phyloP scores from a whole-genome alignment of 2,329 filamentous ascomycete genomes.

The Cercospora berteroae region DNA sequence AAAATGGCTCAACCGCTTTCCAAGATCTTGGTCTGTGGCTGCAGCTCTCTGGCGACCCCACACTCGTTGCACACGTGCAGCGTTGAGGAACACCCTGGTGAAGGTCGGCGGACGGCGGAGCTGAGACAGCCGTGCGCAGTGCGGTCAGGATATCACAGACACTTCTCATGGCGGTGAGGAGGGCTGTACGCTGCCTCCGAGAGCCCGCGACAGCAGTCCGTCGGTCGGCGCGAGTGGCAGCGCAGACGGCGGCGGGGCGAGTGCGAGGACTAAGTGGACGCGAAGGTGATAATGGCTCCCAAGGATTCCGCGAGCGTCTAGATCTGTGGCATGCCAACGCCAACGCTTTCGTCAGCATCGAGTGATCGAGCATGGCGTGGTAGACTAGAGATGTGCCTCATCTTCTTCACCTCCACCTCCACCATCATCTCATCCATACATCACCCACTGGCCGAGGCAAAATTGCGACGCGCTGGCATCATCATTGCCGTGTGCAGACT shows the following conservation, averaged over 20 bases:
- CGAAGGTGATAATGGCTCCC: background rate
- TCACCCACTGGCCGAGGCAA: background rate
- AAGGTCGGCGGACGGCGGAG: background rate
- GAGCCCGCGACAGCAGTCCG: background rate
- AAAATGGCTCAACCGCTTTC: constrained; percentile 1
- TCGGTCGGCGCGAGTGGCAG: background rate
- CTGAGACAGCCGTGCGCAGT: background rate
- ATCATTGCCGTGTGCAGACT: background rate
- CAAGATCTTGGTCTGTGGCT: background rate
- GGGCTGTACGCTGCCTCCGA: background rate
- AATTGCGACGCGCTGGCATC: background rate
- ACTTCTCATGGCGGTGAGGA: background rate
- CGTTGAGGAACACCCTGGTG: background rate
- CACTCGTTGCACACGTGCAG: background rate
- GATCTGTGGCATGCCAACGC: background rate
- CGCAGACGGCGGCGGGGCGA: background rate
- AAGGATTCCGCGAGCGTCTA: background rate
- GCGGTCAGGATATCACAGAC: background rate
- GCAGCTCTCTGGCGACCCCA: background rate
- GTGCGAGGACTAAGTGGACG: background rate
- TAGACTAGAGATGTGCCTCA: background rate
- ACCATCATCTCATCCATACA: background rate
- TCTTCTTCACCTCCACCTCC: background rate
- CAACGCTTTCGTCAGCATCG: background rate
- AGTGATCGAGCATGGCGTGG: background rate